These are phyloP conservation scores for Fusarium transvaalense DNA, from an alignment of 2,329 filamentous ascomycete genomes.

Conservation along the genomic window DNA sequence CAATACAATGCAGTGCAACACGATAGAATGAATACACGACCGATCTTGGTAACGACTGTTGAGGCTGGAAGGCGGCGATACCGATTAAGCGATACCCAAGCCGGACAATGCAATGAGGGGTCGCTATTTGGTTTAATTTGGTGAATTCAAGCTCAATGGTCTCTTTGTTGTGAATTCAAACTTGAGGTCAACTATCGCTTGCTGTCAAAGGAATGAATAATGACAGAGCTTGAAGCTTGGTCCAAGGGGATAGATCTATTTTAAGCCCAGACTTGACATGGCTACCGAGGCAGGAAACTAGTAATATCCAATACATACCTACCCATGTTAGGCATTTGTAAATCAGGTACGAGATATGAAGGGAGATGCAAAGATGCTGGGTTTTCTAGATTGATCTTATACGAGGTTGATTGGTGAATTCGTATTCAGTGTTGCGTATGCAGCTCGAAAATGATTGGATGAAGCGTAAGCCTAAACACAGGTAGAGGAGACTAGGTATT, in stretches of 20 bases:
- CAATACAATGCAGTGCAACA: not conserved
- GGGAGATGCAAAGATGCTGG: not conserved
- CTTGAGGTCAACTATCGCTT: not conserved
- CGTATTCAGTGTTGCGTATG: conserved; percentile 25
- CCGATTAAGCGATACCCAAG: conserved; percentile 10
- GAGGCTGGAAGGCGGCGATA: not conserved
- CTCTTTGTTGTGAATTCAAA: not conserved
- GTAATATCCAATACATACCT: not conserved
- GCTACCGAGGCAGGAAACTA: not conserved
- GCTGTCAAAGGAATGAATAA: not conserved
- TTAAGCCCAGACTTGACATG: conserved; percentile 28
- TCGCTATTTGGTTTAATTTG: not conserved
- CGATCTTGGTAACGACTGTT: conserved; percentile 2
- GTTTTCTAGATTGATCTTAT: conserved; percentile 4
- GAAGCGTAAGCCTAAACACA: conserved; percentile 3
- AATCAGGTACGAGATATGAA: conserved; percentile 31
- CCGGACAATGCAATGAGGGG: not conserved
- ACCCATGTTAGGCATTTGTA: not conserved
- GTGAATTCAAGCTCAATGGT: not conserved
- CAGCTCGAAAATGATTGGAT: conserved; percentile 16
- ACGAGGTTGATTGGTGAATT: conserved; percentile 28
- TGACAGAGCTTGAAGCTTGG: conserved; percentile 8
- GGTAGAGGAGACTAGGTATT: not conserved
- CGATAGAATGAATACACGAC: not conserved
- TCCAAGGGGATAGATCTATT: conserved; percentile 25